Evolutionary conservation across 768 basidiomycete species (phyloP).

Genomic region (Tricholoma sp.): DNA sequence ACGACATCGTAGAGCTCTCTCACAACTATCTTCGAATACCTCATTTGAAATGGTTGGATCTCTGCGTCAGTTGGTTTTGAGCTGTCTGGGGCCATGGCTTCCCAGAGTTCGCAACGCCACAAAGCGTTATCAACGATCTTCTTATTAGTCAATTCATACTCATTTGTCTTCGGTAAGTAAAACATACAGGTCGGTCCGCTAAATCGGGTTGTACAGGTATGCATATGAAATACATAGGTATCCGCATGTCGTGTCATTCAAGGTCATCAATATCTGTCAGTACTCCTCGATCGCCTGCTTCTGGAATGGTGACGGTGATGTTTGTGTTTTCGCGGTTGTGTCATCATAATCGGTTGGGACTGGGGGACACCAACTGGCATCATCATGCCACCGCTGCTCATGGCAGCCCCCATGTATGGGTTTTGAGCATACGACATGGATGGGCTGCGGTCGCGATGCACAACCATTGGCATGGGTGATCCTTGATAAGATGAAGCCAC

Average conservation of each 20-base stretch:
- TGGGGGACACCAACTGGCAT: slow-evolving; percentile 9
- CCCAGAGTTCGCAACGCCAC: no score
- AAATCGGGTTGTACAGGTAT: neutral
- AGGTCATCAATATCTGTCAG: slow-evolving; percentile 2
- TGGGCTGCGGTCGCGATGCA: slow-evolving; percentile 25
- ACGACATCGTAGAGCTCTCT: no score
- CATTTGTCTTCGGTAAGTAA: no score
- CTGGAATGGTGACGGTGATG: slow-evolving; percentile 27
- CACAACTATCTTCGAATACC: no score
- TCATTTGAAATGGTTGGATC: no score
- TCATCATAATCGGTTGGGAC: slow-evolving; percentile 23
- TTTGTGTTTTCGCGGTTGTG: slow-evolving; percentile 23
- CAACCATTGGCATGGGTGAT: slow-evolving; percentile 20
- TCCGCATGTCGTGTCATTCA: neutral
- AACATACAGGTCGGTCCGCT: no score
- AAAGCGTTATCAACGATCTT: no score
- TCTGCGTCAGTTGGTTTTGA: no score
- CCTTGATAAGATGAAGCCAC: slow-evolving; percentile 22
- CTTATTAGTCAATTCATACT: no score
- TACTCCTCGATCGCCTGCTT: slow-evolving; percentile 24
- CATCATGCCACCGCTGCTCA: slow-evolving; percentile 8
- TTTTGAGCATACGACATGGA: slow-evolving; percentile 31
- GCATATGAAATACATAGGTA: neutral
- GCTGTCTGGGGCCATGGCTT: no score
- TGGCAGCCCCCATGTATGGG: slow-evolving; percentile 20